Evolutionary conservation across 148 eudicot genomes (phyloP).

Genomic region (Chenopodium berlandieri): DNA sequence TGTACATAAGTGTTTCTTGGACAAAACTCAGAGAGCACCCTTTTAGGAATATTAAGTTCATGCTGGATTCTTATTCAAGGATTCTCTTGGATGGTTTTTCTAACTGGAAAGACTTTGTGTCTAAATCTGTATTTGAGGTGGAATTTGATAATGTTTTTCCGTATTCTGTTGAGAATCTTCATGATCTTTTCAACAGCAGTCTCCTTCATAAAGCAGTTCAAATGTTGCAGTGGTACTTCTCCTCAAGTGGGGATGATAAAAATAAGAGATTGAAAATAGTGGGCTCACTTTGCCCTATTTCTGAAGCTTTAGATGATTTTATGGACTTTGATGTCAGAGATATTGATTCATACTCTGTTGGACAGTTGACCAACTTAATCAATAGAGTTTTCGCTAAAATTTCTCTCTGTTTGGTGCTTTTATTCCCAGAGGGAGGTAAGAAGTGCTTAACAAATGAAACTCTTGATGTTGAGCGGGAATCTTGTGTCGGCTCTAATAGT

Average conservation of each 20-base stretch:
- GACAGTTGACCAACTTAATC: slow-evolving; percentile 48
- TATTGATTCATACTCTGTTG: slow-evolving; percentile 35
- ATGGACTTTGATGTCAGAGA: slow-evolving; percentile 43
- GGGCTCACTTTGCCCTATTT: slow-evolving; percentile 45
- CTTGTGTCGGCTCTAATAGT: slow-evolving; percentile 26
- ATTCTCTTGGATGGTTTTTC: slow-evolving; percentile 53
- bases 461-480: slow-evolving; percentile 20
- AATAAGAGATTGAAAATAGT: slow-evolving; percentile 48
- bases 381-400: slow-evolving; percentile 63
- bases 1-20: slow-evolving; percentile 42
- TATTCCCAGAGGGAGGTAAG: slow-evolving; percentile 38
- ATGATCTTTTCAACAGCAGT: slow-evolving; percentile 44
- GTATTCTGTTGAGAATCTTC: slow-evolving; percentile 48
- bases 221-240: slow-evolving; percentile 48
- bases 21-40: slow-evolving; percentile 37
- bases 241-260: slow-evolving; percentile 29
- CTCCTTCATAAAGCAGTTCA: slow-evolving; percentile 64
- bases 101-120: slow-evolving; percentile 67
- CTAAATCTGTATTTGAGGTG: slow-evolving; percentile 44
- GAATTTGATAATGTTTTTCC: slow-evolving; percentile 34
- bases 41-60: slow-evolving; percentile 25
- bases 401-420: slow-evolving; percentile 50
- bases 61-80: slow-evolving; percentile 48
- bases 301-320: slow-evolving; percentile 31
- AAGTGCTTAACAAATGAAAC: slow-evolving; percentile 27